Evolutionary conservation across 208 protist genomes (phyloP), one percentile per base, ranked within the genome.

Genomic region (Crithidia brevicula): DNA sequence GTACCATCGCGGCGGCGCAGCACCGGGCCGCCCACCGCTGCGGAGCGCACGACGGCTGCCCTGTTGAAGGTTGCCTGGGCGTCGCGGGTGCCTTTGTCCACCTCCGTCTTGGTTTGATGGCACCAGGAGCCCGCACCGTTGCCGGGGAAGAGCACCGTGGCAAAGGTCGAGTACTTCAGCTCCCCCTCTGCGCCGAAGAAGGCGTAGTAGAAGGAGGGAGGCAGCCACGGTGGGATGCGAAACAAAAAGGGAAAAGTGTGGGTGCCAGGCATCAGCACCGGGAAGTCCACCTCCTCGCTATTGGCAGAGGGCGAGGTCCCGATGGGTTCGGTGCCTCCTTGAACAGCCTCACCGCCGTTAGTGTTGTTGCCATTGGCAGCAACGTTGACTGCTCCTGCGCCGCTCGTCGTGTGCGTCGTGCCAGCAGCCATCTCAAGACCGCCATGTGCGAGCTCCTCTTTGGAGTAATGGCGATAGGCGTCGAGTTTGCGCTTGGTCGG

Each of bases 131-230:
- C 62, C 28, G 54, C 70, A 18, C 70, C 70, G 56, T 76, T 76
- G 53, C 51, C 54, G 13, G 68, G 72, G 36, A 86, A 74, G 22
- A 81, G 66, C 49, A 89, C 34, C 23, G 69, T 72, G 38, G 73
- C 83, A 40, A 33, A 54, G 25, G 81, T 80, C 11, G 57, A 58
- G 72, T 89, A 89, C 50, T 69, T 28, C 13, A 86, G 81, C 30
- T 76, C 63, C 2, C 83, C 83, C 20, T 40, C 72, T 7, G 83
- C 79, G 40, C 71, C 67, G 8, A 18, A 33, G 34, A 75, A 73
- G 18, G 59, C 49, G 69, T 85, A 89, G 74, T 86, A 89, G 27
- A 86, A 77, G n/a, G 83, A 89, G 11, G 83, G 83, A 36, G 83
- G 83, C 56, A 86, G 68, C 81, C 83, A 89, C 30, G 83, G 80